Base-by-base conservation (phyloP, 2,329 filamentous ascomycete genomes). In the Sclerotinia glacialis region DNA sequence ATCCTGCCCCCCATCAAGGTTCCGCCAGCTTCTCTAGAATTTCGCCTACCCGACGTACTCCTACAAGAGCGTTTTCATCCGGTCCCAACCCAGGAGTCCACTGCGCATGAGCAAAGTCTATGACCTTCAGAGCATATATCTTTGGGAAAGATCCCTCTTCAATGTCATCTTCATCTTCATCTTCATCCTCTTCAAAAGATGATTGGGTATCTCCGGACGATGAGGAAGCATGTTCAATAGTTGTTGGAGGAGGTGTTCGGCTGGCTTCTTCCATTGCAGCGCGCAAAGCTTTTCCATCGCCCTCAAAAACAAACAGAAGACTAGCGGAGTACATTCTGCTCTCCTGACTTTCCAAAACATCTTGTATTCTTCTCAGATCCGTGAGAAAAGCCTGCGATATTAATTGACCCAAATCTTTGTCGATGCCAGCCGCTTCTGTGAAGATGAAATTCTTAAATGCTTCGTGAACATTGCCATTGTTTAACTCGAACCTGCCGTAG, bases 51-150 rank as follows among this genome's bases (percentile, higher is more conserved):
- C 84, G 94, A 75, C 87, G 83, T 69, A 97, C 86, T 0, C 93
- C 93, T 46, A 81, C 80, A 42, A 97, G 81, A 18, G 85, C 80
- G 75, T 98, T 98, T 78, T 96, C 89, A 76, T 99, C 95, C 0
- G 90, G 89, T 0, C 94, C 94, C 73, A 89, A 79, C 1, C 92
- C 92, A 0, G 91, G 90, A 1, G 87, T 89, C 88, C 74, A 98
- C 60, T 82, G 80, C 14, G 95, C 95, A 78, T 99, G 95, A 1
- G 95, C 95, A 82, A 99, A 99, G 77, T 99, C 95, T 72, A 99
- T 99, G 70, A 99, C 83, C 76, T 94, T 95, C 60, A 97, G 83
- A 16, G 87, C 85, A 74, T 89, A 92, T 53, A 96, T 85, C 72
- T 88, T 88, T 0, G 89, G 89, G 14, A 77, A 75, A 68, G 79